Evolutionary conservation across 139 green algal genomes (phyloP).

Genomic region (Trebouxia sp.): DNA sequence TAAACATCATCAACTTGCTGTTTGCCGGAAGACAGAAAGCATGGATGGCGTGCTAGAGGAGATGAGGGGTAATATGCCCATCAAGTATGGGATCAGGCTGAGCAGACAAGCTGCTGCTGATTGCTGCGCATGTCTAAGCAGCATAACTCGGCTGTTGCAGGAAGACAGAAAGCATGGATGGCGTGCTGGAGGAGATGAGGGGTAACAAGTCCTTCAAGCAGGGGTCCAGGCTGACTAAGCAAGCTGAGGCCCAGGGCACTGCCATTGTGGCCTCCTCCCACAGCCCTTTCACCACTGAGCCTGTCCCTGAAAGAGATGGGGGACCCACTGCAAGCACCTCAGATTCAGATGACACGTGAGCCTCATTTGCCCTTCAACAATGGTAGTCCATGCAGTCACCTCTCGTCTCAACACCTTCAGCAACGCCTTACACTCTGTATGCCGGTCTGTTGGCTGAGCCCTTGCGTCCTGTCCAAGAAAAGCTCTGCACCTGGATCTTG

Average conservation of each 20-base stretch:
- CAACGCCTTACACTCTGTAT: too few relatives aligned
- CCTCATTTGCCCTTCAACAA: too few relatives aligned
- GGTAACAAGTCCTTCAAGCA: neutral
- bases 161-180: conserved; percentile 22
- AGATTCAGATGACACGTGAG: conserved; percentile 14
- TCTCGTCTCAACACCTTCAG: too few relatives aligned
- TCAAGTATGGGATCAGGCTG: neutral
- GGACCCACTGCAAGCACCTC: neutral
- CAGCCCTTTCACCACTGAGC: neutral
- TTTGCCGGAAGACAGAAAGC: conserved; percentile 14
- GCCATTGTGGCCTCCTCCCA: neutral
- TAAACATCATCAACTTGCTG: too few relatives aligned
- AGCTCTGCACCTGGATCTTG: too few relatives aligned
- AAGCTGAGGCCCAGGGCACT: neutral
- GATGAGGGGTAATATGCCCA: too few relatives aligned
- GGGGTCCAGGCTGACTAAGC: neutral
- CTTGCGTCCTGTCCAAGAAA: too few relatives aligned
- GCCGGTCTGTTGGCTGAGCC: too few relatives aligned
- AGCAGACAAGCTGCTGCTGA: neutral
- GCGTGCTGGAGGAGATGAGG: conserved; percentile 16
- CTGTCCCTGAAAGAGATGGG: neutral
- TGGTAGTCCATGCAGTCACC: too few relatives aligned
- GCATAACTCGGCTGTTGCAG: too few relatives aligned
- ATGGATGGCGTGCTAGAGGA: too few relatives aligned
- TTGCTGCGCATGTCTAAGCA: neutral